Conservation (phyloP, 331 rosid genomes). For the Pyracantha coccinea region DNA sequence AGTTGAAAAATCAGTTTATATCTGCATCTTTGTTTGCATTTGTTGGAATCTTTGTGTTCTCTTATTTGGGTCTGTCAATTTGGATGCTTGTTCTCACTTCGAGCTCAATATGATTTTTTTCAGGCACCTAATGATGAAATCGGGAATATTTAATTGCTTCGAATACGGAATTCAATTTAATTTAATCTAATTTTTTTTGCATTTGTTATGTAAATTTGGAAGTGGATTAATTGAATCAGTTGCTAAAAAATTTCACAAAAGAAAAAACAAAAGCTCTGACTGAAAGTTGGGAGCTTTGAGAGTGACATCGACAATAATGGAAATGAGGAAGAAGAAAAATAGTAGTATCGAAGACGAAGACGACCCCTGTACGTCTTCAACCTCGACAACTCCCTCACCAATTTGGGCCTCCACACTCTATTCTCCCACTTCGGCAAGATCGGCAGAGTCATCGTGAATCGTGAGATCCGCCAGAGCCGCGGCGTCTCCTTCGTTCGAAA, state of each 20-base stretch:
- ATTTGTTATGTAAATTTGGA: background rate
- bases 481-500: conserved; percentile 80
- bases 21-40: background rate
- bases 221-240: too few species aligned
- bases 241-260: too few species aligned
- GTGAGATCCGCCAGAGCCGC: conserved; percentile 70
- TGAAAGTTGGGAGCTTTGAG: background rate
- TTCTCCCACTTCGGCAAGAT: conserved; percentile 76
- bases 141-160: background rate
- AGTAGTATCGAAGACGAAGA: conserved; percentile 31
- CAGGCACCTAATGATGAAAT: background rate
- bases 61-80: background rate
- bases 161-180: background rate
- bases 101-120: background rate
- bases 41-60: too few species aligned
- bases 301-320: conserved; percentile 11
- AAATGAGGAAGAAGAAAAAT: conserved; percentile 3
- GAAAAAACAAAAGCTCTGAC: background rate
- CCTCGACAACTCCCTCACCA: conserved; percentile 69
- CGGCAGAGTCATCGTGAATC: conserved; percentile 83
- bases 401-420: conserved; percentile 86
- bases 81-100: background rate
- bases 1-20: background rate
- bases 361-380: conserved; percentile 68
- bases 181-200: too few species aligned